Evolutionary conservation across 441 rosid genomes (phyloP).

Genomic region (Syzygium syzygioides): DNA sequence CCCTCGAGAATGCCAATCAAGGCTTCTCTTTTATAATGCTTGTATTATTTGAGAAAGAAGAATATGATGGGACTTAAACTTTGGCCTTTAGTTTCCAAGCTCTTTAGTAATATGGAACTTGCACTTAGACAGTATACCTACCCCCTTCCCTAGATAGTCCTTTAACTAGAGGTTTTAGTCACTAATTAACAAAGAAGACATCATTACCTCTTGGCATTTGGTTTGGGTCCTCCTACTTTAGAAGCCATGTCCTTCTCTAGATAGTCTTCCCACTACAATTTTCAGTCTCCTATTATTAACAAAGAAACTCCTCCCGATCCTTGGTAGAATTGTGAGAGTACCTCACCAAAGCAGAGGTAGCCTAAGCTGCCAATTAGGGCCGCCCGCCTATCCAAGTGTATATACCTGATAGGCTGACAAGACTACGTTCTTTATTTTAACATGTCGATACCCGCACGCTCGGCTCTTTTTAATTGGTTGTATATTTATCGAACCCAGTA

Average conservation of each 20-base stretch:
- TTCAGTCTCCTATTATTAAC: not conserved
- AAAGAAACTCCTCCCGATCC: not conserved
- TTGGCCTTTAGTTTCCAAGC: not conserved
- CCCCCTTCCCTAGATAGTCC: not conserved
- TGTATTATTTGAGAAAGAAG: not conserved
- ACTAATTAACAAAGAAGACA: not conserved
- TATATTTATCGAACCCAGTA: no score
- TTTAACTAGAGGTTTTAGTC: not conserved
- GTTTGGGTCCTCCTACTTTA: not conserved
- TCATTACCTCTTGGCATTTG: not conserved
- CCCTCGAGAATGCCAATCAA: not conserved
- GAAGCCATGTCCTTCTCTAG: not conserved
- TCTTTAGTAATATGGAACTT: not conserved
- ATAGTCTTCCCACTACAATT: not conserved
- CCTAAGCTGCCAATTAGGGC: no score
- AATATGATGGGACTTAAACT: not conserved
- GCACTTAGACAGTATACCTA: not conserved
- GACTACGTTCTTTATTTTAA: no score
- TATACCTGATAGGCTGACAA: no score
- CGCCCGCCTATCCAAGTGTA: no score
- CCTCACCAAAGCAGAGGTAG: no score
- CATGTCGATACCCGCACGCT: no score
- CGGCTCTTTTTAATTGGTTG: no score
- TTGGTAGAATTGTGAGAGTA: no score
- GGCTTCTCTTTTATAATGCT: not conserved